Evolutionary conservation across 805 yeast species (phyloP), one percentile per base, ranked within the genome.

Genomic region (Candida namnaoensis): DNA sequence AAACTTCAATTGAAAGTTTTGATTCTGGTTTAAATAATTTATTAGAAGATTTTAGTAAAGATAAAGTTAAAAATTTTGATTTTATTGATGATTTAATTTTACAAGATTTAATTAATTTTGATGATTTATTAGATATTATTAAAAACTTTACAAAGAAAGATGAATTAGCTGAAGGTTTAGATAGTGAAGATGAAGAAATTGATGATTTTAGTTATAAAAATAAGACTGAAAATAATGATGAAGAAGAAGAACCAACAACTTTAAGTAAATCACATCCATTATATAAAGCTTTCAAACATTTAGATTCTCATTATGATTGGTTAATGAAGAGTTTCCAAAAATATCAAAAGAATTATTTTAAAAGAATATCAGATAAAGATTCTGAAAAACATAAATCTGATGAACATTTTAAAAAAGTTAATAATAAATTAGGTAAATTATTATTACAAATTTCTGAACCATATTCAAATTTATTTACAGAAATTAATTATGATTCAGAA

Each of bases 121-220:
- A 83, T 56, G 91, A 82, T 56, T 62, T 82, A 45, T 60, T 84
- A 30, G 90, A 82, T 43, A 74, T 83, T 45, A 68, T 80, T 30
- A 78, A 75, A 47, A 76, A 78, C 52, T 82, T 83, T 46, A 90
- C 88, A 26, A 65, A 68, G 36, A 72, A 69, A 35, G 62, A 65
- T 19, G 57, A 73, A 38, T 66, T 72, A 25, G 73, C 68, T 28
- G 86, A 78, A 49, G 82, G 80, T 11, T 62, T 78, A 28, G 85
- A 76, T 44, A 72, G 78, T 54, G 82, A 75, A 41, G 66, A 62
- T 33, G 82, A 76, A 41, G 71, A 60, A 12, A 60, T 52, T 9
- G 50, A 54, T 13, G 46, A 37, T 14, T 41, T 12, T 50, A 45
- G 7, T 37, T 47, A n/a, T 38, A n/a, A n/a, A n/a, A n/a, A n/a